Percentiles rank a stretch among this genome's conserved stretches.
Evolutionary conservation across 495 filamentous ascomycete genomes (phyloP).

Genomic region (Zalerion maritima): DNA sequence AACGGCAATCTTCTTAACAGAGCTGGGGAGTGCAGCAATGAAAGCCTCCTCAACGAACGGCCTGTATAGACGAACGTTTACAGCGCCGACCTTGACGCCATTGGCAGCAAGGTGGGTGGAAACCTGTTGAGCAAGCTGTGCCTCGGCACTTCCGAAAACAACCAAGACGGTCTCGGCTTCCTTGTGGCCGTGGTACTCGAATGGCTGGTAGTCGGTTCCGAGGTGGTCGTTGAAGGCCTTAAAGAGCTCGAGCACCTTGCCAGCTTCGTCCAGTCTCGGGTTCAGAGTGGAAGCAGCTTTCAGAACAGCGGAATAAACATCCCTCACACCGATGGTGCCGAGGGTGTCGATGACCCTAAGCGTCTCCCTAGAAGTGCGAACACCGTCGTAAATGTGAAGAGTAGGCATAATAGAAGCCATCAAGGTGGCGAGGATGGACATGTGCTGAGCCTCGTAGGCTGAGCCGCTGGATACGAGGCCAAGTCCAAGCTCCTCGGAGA

Average conservation of each 20-base stretch:
- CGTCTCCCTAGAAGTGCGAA: slow-evolving; percentile 73
- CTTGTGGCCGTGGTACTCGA: slow-evolving; percentile 86
- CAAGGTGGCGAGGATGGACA: slow-evolving; percentile 78
- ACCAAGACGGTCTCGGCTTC: slow-evolving; percentile 68
- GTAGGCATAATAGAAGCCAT: slow-evolving; percentile 67
- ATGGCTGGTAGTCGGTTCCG: slow-evolving; percentile 79
- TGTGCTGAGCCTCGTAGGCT: slow-evolving; percentile 85
- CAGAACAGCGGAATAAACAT: slow-evolving; percentile 52
- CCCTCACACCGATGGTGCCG: slow-evolving; percentile 53
- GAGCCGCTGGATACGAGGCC: slow-evolving; percentile 76
- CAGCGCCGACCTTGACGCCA: slow-evolving; percentile 63
- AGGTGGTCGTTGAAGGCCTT: slow-evolving; percentile 80
- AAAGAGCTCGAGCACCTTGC: slow-evolving; percentile 59
- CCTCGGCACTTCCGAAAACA: slow-evolving; percentile 82
- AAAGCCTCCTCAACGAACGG: slow-evolving; percentile 93
- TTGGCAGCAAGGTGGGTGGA: slow-evolving; percentile 54
- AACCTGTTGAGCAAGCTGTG: slow-evolving; percentile 71
- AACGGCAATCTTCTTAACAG: slow-evolving; percentile 55
- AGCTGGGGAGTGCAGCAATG: slow-evolving; percentile 60
- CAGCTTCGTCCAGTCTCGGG: slow-evolving; percentile 58
- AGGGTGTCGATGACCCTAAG: slow-evolving; percentile 74
- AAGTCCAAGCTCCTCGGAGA: slow-evolving; percentile 85
- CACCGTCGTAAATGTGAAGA: slow-evolving; percentile 85
- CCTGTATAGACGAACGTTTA: slow-evolving; percentile 85
- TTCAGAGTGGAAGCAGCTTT: slow-evolving; percentile 44